Conservation (phyloP, 2,329 filamentous ascomycete species). For the Aspergillus sergii region DNA sequence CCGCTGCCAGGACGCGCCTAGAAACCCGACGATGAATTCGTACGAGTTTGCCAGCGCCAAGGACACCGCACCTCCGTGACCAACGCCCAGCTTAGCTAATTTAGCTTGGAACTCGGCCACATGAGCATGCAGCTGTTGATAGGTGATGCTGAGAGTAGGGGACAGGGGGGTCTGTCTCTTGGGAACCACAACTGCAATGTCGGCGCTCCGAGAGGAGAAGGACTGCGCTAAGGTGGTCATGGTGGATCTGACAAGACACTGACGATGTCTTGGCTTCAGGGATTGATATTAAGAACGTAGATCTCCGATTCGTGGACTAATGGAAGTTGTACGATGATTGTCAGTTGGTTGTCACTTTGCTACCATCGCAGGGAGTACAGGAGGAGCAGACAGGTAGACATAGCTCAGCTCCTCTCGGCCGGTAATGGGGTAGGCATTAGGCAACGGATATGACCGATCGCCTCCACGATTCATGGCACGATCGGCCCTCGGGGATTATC, state of each 20-base stretch:
- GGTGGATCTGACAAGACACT: constrained; percentile 15
- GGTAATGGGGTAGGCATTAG: not conserved
- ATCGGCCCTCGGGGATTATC: not conserved
- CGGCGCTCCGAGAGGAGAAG: constrained; percentile 54
- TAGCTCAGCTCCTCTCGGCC: not conserved
- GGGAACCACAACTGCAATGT: constrained; percentile 73
- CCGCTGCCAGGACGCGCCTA: constrained; percentile 83
- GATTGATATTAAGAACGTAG: constrained; percentile 1
- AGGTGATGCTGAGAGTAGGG: constrained; percentile 67
- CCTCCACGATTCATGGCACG: not conserved
- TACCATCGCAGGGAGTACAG: not conserved
- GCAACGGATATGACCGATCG: not conserved
- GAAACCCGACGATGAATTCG: constrained; percentile 84
- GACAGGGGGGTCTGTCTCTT: constrained; percentile 62
- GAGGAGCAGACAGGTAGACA: not conserved
- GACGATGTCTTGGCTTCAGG: constrained; percentile 15
- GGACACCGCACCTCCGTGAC: constrained; percentile 70
- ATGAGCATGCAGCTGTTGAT: constrained; percentile 67
- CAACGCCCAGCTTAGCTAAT: constrained; percentile 74
- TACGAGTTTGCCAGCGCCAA: constrained; percentile 84
- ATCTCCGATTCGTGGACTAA: not conserved
- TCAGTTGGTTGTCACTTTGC: not conserved
- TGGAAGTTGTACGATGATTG: not conserved
- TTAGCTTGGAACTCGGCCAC: constrained; percentile 73
- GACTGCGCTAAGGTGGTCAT: constrained; percentile 63